Base-by-base conservation (phyloP, 2,329 filamentous ascomycete genomes). In the Aspergillus pseudoglaucus region DNA sequence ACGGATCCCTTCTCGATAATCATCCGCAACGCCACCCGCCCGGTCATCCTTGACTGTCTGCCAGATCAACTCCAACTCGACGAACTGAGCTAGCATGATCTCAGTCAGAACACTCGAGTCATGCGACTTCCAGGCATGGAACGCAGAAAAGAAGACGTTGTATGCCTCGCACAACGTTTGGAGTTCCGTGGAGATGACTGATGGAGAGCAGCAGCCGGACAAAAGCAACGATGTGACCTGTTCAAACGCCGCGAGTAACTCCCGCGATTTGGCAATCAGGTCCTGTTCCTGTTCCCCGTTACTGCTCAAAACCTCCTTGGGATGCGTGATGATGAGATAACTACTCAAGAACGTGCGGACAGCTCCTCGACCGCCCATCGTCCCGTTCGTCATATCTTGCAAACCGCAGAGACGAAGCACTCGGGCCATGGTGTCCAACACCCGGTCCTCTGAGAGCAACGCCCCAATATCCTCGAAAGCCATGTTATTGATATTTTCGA, bases 1-100 rank as follows among this genome's bases (percentile, higher is more conserved):
- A 20, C 80, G 73, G 50, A 85, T 84, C n/a, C 81, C 82, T 54
- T 82, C 75, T 32, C 76, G 74, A 57, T 84, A 85, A 49, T 85
- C 82, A 38, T 76, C 77, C 3, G 81, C 79, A 33, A 82, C 82
- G 46, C 80, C 78, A 40, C 81, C 82, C 7, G 75, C 74, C 20
- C 70, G 77, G 47, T 83, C 80, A 53, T 82, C 75, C 58, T 84
- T 84, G 50, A 84, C 81, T 2, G 79, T 81, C 62, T 84, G 81
- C 79, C 82, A 82, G 14, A 85, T 85, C 15, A 81, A 73, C 57
- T 85, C 82, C 15, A 85, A 69, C 59, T 83, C 81, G 37, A 83
- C 78, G 56, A 84, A 85, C 22, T 82, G 81, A 8, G 78, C 80
- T 15, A 85, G 71, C 82, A 85, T 84, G 35, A 81, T 82, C 54